A percentile compares a stretch with the other conserved stretches of the same genome.
phyloP scores from a whole-genome alignment of 495 filamentous ascomycete species.

The Bombardia bombarda region DNA sequence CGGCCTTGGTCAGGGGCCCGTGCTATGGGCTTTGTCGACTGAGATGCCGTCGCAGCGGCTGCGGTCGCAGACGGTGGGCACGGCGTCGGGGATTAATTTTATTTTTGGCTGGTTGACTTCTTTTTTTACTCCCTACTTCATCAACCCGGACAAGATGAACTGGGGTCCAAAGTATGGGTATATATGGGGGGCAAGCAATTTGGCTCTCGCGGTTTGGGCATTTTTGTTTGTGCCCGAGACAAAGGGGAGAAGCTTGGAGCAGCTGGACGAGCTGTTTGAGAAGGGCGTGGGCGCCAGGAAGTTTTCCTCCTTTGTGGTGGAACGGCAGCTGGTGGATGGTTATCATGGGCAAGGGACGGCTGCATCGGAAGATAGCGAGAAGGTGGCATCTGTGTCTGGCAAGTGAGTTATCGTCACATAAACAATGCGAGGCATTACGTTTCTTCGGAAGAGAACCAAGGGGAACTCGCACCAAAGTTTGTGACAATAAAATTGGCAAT shows the following conservation, averaged over 20 bases:
- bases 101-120: conserved; percentile 35
- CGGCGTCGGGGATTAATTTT: conserved; percentile 38
- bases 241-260: conserved; percentile 49
- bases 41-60: conserved; percentile 42
- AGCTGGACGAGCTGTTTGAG: conserved; percentile 46
- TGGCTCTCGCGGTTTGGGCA: conserved; percentile 38
- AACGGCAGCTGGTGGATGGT: conserved; percentile 16
- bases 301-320: conserved; percentile 20
- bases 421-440: neutral
- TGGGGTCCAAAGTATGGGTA: conserved; percentile 46
- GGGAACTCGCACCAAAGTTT: too few species aligned
- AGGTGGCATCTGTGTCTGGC: neutral
- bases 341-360: too few species aligned
- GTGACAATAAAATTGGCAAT: too few species aligned
- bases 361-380: neutral
- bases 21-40: conserved; percentile 33
- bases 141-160: conserved; percentile 39
- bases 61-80: conserved; percentile 43
- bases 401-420: neutral
- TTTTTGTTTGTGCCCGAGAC: conserved; percentile 41
- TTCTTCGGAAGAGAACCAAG: too few species aligned
- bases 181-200: conserved; percentile 41
- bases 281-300: conserved; percentile 29
- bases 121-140: conserved; percentile 42
- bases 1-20: conserved; percentile 33